Evolutionary conservation across 371 early-diverging fungal genomes (phyloP).

Genomic region (Syncephalastrum racemosum): DNA sequence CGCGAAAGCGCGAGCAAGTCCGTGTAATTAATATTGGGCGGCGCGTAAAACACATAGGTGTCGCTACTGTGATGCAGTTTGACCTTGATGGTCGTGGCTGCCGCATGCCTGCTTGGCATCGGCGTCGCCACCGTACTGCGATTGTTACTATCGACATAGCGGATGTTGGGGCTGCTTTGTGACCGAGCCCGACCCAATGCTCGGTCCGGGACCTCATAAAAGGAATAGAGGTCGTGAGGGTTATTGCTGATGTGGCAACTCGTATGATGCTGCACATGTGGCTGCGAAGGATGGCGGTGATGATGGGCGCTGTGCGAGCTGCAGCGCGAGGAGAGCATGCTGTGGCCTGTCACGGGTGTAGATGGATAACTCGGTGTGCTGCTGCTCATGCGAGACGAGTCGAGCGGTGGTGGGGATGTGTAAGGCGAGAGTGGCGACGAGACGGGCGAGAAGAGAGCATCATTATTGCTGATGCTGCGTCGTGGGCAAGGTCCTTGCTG

Average conservation of each 20-base stretch:
- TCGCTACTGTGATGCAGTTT: conserved; percentile 76
- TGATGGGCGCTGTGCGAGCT: conserved; percentile 3
- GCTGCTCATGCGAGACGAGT: no score
- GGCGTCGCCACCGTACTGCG: not conserved
- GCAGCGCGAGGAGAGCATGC: not conserved
- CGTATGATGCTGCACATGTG: conserved; percentile 5
- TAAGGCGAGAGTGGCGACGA: no score
- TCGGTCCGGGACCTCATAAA: no score
- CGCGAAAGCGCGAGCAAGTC: conserved; percentile 74
- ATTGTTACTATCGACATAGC: not conserved
- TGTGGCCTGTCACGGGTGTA: no score
- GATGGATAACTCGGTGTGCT: no score
- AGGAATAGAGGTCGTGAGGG: no score
- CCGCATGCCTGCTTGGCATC: conserved; percentile 7
- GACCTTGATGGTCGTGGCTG: conserved; percentile 67
- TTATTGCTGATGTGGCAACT: conserved; percentile 8
- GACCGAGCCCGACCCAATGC: conserved; percentile 34
- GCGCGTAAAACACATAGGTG: conserved; percentile 78
- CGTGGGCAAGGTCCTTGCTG: conserved; percentile 1
- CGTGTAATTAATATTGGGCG: conserved; percentile 62
- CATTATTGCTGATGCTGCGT: conserved; percentile 9
- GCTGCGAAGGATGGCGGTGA: conserved; percentile 3
- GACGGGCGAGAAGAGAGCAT: not conserved
- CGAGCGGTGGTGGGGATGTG: no score
- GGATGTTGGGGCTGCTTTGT: conserved; percentile 54